phyloP scores from a whole-genome alignment of 2,329 filamentous ascomycete species.

The Pseudocercospora eumusae region DNA sequence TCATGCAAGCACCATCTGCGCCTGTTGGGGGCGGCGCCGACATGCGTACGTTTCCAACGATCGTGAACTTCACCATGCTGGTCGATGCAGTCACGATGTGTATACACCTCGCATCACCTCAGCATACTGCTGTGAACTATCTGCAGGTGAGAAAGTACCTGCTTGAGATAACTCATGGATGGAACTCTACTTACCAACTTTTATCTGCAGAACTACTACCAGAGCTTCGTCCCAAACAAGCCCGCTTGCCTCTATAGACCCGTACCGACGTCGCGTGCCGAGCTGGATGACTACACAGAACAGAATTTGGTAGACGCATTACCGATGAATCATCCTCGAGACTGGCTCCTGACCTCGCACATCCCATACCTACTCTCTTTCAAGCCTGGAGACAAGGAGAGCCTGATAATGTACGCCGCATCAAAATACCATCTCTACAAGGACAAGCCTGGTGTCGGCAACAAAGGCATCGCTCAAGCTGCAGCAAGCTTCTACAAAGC shows the following conservation, averaged over 20 bases:
- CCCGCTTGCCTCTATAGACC: slow-evolving; percentile 44
- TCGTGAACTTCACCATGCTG: slow-evolving; percentile 47
- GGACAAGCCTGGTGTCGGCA: slow-evolving; percentile 16
- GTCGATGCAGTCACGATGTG: slow-evolving; percentile 54
- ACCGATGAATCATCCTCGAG: slow-evolving; percentile 45
- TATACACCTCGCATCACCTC: slow-evolving; percentile 55
- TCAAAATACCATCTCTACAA: slow-evolving; percentile 26
- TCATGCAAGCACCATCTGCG: slow-evolving; percentile 39
- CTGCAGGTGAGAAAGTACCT: slow-evolving; percentile 39
- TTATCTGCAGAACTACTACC: slow-evolving; percentile 56
- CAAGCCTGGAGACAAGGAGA: slow-evolving; percentile 26
- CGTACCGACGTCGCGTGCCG: slow-evolving; percentile 31
- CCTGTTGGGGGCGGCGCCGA: slow-evolving; percentile 37
- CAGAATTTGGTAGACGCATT: slow-evolving; percentile 45
- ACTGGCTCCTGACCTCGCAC: slow-evolving; percentile 52
- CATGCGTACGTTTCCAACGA: slow-evolving; percentile 48
- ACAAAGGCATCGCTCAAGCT: slow-evolving; percentile 21
- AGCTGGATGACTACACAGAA: slow-evolving; percentile 30
- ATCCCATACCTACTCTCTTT: slow-evolving; percentile 45
- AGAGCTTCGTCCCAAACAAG: slow-evolving; percentile 51
- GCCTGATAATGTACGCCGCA: slow-evolving; percentile 25
- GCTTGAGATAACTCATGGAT: too few species aligned
- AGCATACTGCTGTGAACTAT: slow-evolving; percentile 56
- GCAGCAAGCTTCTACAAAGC: slow-evolving; percentile 25
- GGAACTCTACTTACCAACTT: slow-evolving; percentile 35